Evolutionary conservation across 176 grass and related monocot genomes (phyloP).

Genomic region (Aegilops speltoides): DNA sequence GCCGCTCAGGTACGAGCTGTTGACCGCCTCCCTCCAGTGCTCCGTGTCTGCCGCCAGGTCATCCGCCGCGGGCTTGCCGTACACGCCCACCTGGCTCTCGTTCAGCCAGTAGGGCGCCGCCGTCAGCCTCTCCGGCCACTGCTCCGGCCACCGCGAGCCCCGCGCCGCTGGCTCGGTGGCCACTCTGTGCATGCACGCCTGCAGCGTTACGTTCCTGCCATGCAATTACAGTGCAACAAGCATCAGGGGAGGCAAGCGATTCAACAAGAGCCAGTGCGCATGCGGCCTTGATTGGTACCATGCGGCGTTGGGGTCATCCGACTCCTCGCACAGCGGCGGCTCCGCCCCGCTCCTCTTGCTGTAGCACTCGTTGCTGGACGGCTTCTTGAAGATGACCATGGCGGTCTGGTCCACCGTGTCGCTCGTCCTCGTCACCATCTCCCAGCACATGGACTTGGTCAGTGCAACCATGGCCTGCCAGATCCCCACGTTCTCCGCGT

Average conservation of each 20-base stretch:
- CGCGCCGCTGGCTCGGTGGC: slow-evolving; percentile 33
- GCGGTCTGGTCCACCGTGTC: slow-evolving; percentile 73
- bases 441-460: slow-evolving; percentile 94
- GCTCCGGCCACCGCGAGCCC: slow-evolving; percentile 63
- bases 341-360: slow-evolving; percentile 33
- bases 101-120: slow-evolving; percentile 65
- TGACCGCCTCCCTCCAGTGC: slow-evolving; percentile 65
- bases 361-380: slow-evolving; percentile 73
- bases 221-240: neutral
- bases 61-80: slow-evolving; percentile 66
- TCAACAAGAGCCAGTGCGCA: neutral
- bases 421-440: slow-evolving; percentile 73
- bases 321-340: slow-evolving; percentile 58
- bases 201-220: slow-evolving; percentile 67
- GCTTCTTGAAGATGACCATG: slow-evolving; percentile 76
- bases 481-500: slow-evolving; percentile 68
- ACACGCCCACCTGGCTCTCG: slow-evolving; percentile 57
- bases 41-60: slow-evolving; percentile 67
- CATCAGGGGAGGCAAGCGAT: neutral
- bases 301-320: slow-evolving; percentile 77
- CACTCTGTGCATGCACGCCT: slow-evolving; percentile 73
- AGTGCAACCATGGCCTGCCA: slow-evolving; percentile 68
- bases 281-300: slow-evolving; percentile 36
- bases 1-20: slow-evolving; percentile 59
- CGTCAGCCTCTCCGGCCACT: slow-evolving; percentile 65